These are phyloP conservation scores for Trebouxia sp. DNA, from an alignment of 139 green algal species.

Conservation along the genomic window DNA sequence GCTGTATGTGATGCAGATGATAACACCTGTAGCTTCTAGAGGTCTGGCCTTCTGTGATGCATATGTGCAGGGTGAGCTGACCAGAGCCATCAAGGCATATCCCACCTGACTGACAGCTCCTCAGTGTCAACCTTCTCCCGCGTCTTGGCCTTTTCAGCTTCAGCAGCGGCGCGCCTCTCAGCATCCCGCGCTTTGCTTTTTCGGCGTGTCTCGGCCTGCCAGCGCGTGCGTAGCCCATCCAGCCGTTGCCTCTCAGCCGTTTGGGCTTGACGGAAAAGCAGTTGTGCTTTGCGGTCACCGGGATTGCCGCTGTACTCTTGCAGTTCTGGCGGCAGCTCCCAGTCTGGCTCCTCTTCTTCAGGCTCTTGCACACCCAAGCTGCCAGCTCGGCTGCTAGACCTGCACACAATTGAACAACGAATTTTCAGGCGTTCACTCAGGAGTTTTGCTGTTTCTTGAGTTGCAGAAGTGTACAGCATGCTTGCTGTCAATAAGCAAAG, in stretches of 20 bases:
- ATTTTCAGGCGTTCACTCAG: no score
- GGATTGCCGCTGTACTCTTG: constrained; percentile 47
- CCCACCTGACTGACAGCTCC: constrained; percentile 31
- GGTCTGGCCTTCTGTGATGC: no score
- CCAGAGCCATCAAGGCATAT: no score
- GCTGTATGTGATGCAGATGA: no score
- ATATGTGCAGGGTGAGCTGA: not conserved
- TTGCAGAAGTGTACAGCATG: not conserved
- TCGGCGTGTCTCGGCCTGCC: constrained; percentile 41
- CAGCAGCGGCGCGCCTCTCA: not conserved
- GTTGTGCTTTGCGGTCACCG: constrained; percentile 46
- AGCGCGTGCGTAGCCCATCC: constrained; percentile 47
- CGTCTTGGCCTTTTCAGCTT: constrained; percentile 37
- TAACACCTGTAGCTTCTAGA: no score
- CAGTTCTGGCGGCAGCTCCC: constrained; percentile 55
- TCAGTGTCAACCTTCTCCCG: constrained; percentile 38
- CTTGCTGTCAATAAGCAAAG: no score
- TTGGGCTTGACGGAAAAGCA: constrained; percentile 53
- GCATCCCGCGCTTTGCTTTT: constrained; percentile 14
- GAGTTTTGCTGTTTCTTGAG: not conserved
- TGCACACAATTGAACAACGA: no score
- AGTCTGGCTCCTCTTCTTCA: constrained; percentile 41
- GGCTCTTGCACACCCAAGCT: constrained; percentile 3
- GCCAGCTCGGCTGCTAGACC: constrained; percentile 13
- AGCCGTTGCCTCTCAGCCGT: constrained; percentile 47